Evolutionary conservation across 805 yeast species (phyloP).

Genomic region (Starmerella floricola): DNA sequence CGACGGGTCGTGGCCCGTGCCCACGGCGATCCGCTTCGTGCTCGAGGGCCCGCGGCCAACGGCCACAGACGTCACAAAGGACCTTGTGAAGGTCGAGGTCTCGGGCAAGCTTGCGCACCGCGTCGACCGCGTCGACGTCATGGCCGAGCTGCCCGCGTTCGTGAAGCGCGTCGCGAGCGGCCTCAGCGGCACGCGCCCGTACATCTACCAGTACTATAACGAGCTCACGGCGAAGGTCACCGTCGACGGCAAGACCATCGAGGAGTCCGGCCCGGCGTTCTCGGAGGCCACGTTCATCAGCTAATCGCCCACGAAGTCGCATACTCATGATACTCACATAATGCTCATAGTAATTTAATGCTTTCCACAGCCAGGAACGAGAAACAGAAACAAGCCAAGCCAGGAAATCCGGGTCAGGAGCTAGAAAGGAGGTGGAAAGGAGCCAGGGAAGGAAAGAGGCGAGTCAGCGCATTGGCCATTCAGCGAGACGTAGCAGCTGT

Average conservation of each 20-base stretch:
- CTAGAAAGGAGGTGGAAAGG: too few relatives aligned
- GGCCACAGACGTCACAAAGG: constrained; percentile 28
- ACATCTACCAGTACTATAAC: constrained; percentile 81
- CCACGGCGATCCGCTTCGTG: constrained; percentile 51
- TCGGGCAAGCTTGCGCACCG: constrained; percentile 48
- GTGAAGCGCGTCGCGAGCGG: constrained; percentile 88
- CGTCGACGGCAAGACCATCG: constrained; percentile 32
- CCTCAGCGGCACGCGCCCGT: constrained; percentile 94
- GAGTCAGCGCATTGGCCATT: too few relatives aligned
- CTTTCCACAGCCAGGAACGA: neutral
- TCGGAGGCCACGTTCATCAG: constrained; percentile 73
- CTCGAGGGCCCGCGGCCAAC: constrained; percentile 40
- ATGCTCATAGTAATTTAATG: neutral
- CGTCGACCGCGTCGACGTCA: constrained; percentile 89
- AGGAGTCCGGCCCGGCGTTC: constrained; percentile 56
- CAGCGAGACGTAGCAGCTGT: too few relatives aligned
- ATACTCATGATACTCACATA: constrained; percentile 16
- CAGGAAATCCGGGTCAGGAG: too few relatives aligned
- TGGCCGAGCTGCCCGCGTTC: constrained; percentile 92
- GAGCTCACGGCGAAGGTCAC: constrained; percentile 38
- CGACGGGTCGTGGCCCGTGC: constrained; percentile 87
- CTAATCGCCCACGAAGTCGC: constrained; percentile 28
- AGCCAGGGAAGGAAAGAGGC: too few relatives aligned
- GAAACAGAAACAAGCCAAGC: too few relatives aligned
- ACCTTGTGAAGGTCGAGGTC: constrained; percentile 37